phyloP scores from a whole-genome alignment of 202 grass and related monocot species.

The Carex arenaria region DNA sequence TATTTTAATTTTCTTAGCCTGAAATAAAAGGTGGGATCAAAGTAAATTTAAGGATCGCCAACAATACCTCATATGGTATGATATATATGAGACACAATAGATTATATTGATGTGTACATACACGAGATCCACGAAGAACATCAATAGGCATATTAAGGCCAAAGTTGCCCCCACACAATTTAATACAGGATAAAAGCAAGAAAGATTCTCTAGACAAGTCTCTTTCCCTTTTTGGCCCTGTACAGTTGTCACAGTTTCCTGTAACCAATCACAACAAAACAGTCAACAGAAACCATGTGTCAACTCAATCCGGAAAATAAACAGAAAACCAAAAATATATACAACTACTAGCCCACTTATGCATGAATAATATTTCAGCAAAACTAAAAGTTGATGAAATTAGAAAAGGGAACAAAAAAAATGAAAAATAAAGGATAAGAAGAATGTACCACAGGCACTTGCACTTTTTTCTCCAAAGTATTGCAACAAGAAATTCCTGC shows the following conservation, averaged over 20 bases:
- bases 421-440: constrained; percentile 13
- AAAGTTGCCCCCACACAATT: constrained; percentile 72
- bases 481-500: constrained; percentile 65
- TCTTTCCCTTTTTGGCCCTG: constrained; percentile 46
- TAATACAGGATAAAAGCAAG: constrained; percentile 83
- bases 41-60: constrained; percentile 4
- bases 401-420: background rate
- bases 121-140: constrained; percentile 85
- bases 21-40: constrained; percentile 23
- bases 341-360: background rate
- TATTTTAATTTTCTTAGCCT: constrained; percentile 69
- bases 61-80: constrained; percentile 7
- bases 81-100: background rate
- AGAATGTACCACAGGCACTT: constrained; percentile 55
- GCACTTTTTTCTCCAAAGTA: constrained; percentile 70
- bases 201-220: constrained; percentile 84
- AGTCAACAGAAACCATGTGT: background rate
- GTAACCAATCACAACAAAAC: constrained; percentile 21
- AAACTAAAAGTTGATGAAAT: constrained; percentile 2
- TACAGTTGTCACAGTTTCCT: constrained; percentile 93
- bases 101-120: constrained; percentile 32
- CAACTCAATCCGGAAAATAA: constrained; percentile 8
- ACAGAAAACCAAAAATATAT: background rate
- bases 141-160: constrained; percentile 89
- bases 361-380: background rate